phyloP scores from a whole-genome alignment of 108 stramenopile species.

The Cyclostephanos tholiformis region DNA sequence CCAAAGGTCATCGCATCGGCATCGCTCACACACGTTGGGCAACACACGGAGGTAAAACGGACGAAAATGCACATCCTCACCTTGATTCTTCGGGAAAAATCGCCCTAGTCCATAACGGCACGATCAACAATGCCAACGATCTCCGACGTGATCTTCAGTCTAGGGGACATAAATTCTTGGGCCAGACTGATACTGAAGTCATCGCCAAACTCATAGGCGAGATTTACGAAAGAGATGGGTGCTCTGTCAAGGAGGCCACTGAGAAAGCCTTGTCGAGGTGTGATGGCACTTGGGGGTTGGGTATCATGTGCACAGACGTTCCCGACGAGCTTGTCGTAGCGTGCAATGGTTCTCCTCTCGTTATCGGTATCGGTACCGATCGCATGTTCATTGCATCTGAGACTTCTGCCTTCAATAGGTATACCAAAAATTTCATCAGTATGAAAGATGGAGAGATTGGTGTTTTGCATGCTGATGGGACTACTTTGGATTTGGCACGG shows the following conservation, averaged over 20 bases:
- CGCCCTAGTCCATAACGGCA: conserved; percentile 98
- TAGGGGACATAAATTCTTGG: conserved; percentile 84
- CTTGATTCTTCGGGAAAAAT: conserved; percentile 91
- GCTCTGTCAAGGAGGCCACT: conserved; percentile 74
- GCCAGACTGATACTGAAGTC: conserved; percentile 99
- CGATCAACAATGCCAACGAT: conserved; percentile 95
- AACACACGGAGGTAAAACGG: conserved; percentile 98
- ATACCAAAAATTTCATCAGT: conserved; percentile 98
- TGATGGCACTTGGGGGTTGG: conserved; percentile 88
- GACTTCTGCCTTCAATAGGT: conserved; percentile 96
- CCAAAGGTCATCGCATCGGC: conserved; percentile 81
- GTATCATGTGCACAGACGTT: conserved; percentile 63
- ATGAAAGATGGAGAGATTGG: conserved; percentile 99
- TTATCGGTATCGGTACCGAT: conserved; percentile 94
- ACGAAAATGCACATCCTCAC: conserved; percentile 99
- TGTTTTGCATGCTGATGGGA: conserved; percentile 89
- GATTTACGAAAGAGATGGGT: conserved; percentile 54
- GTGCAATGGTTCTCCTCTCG: conserved; percentile 94
- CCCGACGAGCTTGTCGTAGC: conserved; percentile 88
- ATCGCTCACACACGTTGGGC: conserved; percentile 99
- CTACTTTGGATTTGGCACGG: conserved; percentile 86
- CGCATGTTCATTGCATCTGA: conserved; percentile 97
- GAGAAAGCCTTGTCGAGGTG: conserved; percentile 78
- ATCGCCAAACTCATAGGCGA: conserved; percentile 97
- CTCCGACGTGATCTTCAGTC: conserved; percentile 83